Evolutionary conservation across 2,329 filamentous ascomycete genomes (phyloP).

Genomic region (Tolypocladium tundrense): DNA sequence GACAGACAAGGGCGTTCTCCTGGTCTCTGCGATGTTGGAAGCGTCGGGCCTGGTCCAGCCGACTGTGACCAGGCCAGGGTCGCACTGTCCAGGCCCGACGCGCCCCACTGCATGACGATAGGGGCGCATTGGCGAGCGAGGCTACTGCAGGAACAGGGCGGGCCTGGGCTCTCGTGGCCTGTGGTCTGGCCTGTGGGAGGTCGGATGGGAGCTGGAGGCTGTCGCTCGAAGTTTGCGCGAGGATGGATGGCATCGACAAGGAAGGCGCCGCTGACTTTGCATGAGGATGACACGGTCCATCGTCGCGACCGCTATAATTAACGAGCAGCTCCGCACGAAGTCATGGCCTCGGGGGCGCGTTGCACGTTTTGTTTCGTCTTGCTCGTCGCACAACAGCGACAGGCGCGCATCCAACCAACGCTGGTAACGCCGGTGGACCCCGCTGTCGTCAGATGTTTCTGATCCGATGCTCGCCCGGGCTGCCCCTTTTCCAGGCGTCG

Average conservation of each 20-base stretch:
- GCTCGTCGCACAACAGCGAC: background rate
- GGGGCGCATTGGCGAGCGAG: constrained; percentile 3
- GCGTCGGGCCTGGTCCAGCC: background rate
- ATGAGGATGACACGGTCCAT: background rate
- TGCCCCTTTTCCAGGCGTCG: background rate
- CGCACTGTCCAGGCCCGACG: background rate
- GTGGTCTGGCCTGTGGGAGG: background rate
- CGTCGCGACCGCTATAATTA: background rate
- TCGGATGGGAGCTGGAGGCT: background rate
- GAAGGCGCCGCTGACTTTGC: background rate
- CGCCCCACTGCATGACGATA: constrained; percentile 4
- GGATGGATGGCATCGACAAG: background rate
- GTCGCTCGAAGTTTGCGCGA: background rate
- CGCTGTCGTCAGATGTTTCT: background rate
- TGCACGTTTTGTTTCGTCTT: background rate
- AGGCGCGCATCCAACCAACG: background rate
- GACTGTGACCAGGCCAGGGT: background rate
- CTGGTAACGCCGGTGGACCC: background rate
- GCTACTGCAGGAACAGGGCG: constrained; percentile 9
- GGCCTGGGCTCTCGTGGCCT: background rate
- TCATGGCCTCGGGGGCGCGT: too few relatives aligned
- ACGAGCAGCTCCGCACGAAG: background rate
- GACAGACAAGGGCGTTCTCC: too few relatives aligned
- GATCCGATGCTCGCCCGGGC: background rate
- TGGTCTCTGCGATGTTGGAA: background rate